Evolutionary conservation across 1,284 basidiomycete species (phyloP), one percentile per base, ranked within the genome.

Genomic region (Rhodotorula sp.): DNA sequence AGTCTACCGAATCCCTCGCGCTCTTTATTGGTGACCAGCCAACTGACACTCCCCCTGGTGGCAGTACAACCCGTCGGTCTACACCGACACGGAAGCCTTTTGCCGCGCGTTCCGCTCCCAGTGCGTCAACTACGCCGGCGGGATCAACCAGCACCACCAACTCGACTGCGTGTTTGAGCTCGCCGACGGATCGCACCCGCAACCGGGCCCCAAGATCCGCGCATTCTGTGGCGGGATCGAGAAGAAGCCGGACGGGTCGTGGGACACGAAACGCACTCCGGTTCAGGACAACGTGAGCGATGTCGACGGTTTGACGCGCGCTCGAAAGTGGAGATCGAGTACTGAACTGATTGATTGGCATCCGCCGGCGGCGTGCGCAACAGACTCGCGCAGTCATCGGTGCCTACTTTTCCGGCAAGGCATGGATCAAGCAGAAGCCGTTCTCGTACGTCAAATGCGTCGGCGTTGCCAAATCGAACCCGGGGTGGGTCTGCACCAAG

Each of bases 181-280:
- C n/a, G 20, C 48, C 18, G 52, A 67, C 52, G 69, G 69, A 8
- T 49, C 47, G 29, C 7, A 20, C 3, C 26, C 46, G 43, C 69
- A 70, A 52, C 58, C 62, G 20, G 54, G 54, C 18, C 54, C 54
- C 14, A 51, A 48, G 49, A 63, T 66, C 47, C 61, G 62, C 39
- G 69, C 69, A 3, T 67, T 64, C 58, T 70, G 69, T 34, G 69
- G 69, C 52, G 69, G 69, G 15, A 20, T 67, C 14, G 43, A 62
- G 29, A 70, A 70, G 69, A 64, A 64, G 26, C 8, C 61, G 16
- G 62, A 67, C 48, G 69, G 69, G 12, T 54, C 49, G 18, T 70
- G 69, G 69, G 46, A 58, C 29, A 39, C 54, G 15, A 69, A 60
- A 29, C 49, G 59, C 43, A 16, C 43, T 18, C 51, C 47, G 29